Evolutionary conservation across 1,284 basidiomycete species (phyloP), one percentile per base, ranked within the genome.

Genomic region (Ustilago trichophora): DNA sequence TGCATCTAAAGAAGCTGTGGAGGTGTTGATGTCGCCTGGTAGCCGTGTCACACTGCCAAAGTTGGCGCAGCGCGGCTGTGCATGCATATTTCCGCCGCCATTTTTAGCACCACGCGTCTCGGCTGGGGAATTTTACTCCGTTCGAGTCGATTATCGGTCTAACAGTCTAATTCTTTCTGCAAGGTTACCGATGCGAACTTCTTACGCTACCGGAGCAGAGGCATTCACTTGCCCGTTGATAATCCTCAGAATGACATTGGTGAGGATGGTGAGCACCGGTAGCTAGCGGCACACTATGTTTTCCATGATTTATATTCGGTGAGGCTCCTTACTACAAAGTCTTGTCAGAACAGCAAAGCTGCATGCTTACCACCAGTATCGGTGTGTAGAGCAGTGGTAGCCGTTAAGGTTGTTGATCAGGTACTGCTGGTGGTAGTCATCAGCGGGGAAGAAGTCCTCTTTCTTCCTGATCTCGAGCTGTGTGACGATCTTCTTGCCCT

Each of bases 401-500:
- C 76, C 76, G 29, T 67, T 72, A 2, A 75, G 76, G 45, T 76
- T 63, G 44, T 73, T 76, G 46, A 75, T 57, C 26, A 80, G 52
- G 46, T 80, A 80, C 48, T 75, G 60, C 48, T 81, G 80, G 53
- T 81, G 80, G 36, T 80, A 79, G 33, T 72, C 58, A 27, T 80
- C 80, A 10, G 78, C 80, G 15, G 51, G 53, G 66, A 75, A 65
- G 27, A 60, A 71, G 40, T 69, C 60, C 25, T 63, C 51, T 37
- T 41, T 45, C 27, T 40, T 37, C 5, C 62, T 32, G 24, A 72
- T 45, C 59, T 78, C 70, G 38, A 81, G 73, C 33, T 68, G 52
- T 0, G 93, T 96, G 2, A 88, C 89, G 56, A 98, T 92, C 78
- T 86, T 88, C 82, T 86, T 77, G 31, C 88, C 88, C 58, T 88